A percentile compares a stretch with the other conserved stretches of the same genome.
Conservation (phyloP, 2,329 filamentous ascomycete species). For the Fusarium beomiforme region DNA sequence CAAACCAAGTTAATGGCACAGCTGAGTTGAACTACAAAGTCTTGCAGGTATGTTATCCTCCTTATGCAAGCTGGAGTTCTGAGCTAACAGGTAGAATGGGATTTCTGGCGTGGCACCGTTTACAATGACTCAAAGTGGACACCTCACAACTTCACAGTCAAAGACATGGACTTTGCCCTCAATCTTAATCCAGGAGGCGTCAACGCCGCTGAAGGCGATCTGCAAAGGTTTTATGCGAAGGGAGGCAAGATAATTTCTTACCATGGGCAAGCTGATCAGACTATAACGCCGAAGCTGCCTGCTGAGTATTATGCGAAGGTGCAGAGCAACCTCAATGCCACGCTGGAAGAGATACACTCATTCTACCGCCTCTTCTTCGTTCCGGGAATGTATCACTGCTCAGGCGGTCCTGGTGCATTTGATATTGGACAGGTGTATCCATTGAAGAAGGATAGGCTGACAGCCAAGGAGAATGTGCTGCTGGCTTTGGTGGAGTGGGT, state of each 20-base stretch:
- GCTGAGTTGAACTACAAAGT: background rate
- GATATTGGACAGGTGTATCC: conserved; percentile 8
- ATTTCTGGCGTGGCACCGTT: conserved; percentile 10
- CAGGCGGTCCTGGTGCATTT: background rate
- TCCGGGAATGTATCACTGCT: conserved; percentile 13
- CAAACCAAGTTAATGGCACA: background rate
- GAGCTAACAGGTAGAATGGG: background rate
- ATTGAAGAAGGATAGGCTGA: background rate
- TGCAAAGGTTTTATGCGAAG: background rate
- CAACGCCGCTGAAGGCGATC: background rate
- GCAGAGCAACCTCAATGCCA: background rate
- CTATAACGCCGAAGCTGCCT: background rate
- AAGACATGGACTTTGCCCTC: conserved; percentile 14
- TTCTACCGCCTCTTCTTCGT: conserved; percentile 9
- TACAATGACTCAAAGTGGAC: conserved; percentile 11
- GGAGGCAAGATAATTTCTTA: conserved; percentile 9
- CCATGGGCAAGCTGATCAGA: conserved; percentile 7
- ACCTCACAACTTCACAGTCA: background rate
- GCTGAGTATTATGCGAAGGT: conserved; percentile 8
- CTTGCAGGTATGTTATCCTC: background rate
- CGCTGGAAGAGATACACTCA: background rate
- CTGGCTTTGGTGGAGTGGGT: conserved; percentile 6
- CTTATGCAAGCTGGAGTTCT: too few relatives aligned
- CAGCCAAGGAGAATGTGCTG: background rate
- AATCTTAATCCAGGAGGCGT: background rate